Evolutionary conservation across 1,139 yeast genomes (phyloP), one percentile per base, ranked within the genome.

Genomic region (Sugiyamaella castrensis): DNA sequence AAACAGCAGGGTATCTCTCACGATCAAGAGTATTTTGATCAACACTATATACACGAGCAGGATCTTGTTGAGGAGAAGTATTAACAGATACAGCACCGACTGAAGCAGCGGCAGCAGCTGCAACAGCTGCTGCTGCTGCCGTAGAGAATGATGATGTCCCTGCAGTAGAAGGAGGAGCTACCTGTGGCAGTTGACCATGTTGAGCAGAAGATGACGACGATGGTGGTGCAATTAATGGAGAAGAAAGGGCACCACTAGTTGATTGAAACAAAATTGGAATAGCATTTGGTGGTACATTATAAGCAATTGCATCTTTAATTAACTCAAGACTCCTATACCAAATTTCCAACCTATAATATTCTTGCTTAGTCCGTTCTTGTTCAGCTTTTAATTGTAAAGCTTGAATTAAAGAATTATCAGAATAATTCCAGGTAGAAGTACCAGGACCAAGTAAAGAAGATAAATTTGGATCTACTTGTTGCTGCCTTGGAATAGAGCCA

Each of bases 311-410:
- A 24, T 75, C 70, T 52, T 80, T 79, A 44, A 89, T 61, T 26
- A 89, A 72, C 50, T 81, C 82, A 37, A 84, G 68, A 34, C 85
- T 79, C 51, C 78, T 75, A 48, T 77, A 76, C 30, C 84, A 74
- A 35, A 76, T 71, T 62, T 89, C 96, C 33, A 84, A 71, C 50
- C 77, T 77, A 64, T 85, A 83, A 59, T 74, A 84, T 57, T 86
- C 95, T 65, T 89, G 97, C 57, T 84, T 84, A 1, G 97, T 86
- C 37, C 78, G 75, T 64, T 91, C 97, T 62, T 86, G 95, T 63
- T 87, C 94, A 2, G 81, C 70, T 51, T 83, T 77, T 29, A 87
- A 74, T 37, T 76, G 76, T 38, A 89, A 69, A 0, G 91, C 81
- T 56, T 81, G 83, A 27, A 76, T 66, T 35, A 83, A 74, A 2